Percentiles rank a stretch among this genome's conserved stretches.
phyloP scores from a whole-genome alignment of 768 basidiomycete genomes.

The Xanthoconium stramineum region DNA sequence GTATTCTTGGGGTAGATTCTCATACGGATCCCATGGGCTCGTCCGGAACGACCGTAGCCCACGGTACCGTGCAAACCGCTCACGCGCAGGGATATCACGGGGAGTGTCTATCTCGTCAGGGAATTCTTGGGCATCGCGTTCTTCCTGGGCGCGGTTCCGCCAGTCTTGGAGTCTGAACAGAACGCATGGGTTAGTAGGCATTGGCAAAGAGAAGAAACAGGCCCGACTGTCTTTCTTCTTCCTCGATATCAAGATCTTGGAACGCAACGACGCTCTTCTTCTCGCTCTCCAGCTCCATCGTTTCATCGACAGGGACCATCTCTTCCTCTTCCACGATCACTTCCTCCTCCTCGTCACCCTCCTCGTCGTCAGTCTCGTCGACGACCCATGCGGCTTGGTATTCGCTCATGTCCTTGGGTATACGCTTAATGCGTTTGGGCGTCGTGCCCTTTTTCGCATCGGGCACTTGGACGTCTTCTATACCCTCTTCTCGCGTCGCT shows the following conservation, averaged over 20 bases:
- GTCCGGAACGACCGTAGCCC: constrained; percentile 91
- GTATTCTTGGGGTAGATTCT: constrained; percentile 92
- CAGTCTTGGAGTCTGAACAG: constrained; percentile 61
- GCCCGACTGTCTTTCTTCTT: constrained; percentile 83
- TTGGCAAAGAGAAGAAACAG: neutral
- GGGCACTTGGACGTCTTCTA: constrained; percentile 39
- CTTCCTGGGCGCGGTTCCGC: constrained; percentile 68
- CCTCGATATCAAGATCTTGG: constrained; percentile 76
- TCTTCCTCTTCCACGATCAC: constrained; percentile 53
- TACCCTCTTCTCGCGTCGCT: constrained; percentile 15
- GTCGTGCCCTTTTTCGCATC: constrained; percentile 72
- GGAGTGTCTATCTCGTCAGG: constrained; percentile 98
- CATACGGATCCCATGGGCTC: constrained; percentile 96
- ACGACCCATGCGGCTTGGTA: constrained; percentile 98
- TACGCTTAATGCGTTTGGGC: constrained; percentile 71
- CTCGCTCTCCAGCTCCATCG: constrained; percentile 54
- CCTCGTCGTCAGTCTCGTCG: constrained; percentile 72
- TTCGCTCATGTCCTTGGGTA: constrained; percentile 94
- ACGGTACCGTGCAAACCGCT: constrained; percentile 88
- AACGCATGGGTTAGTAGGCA: neutral
- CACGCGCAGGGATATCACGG: constrained; percentile 70
- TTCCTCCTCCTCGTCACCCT: constrained; percentile 41
- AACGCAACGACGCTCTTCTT: constrained; percentile 54
- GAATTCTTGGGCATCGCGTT: constrained; percentile 80
- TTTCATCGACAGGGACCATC: constrained; percentile 55